Conservation (phyloP, 2,329 filamentous ascomycete species). For the Colletotrichum agaves region DNA sequence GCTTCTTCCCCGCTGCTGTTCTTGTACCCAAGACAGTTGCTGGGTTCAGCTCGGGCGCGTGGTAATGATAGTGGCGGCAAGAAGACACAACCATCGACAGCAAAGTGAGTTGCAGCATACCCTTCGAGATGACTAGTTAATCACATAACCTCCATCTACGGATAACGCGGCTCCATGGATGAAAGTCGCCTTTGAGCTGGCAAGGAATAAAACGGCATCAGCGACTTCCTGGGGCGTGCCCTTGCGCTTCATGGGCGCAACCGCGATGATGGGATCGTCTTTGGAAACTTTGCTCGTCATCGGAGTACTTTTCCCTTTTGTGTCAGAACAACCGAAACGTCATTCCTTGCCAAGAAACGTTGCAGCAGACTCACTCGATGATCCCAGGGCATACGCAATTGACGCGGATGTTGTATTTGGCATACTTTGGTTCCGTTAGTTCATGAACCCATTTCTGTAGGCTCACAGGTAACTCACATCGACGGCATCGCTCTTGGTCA, state of each 20-base stretch:
- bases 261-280: conserved; percentile 46
- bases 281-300: conserved; percentile 53
- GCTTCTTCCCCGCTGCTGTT: too few species aligned
- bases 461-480: conserved; percentile 46
- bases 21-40: too few species aligned
- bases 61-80: too few species aligned
- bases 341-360: not conserved
- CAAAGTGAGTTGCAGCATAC: too few species aligned
- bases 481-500: conserved; percentile 60
- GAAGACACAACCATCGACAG: too few species aligned
- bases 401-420: conserved; percentile 55
- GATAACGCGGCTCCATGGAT: conserved; percentile 56
- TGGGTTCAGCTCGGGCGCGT: too few species aligned
- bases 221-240: conserved; percentile 58
- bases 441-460: not conserved
- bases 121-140: not conserved
- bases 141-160: conserved; percentile 56
- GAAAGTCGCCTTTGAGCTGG: conserved; percentile 57
- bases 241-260: conserved; percentile 51
- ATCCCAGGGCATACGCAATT: conserved; percentile 59
- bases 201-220: conserved; percentile 57
- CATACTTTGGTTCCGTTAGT: conserved; percentile 47
- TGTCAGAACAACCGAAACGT: not conserved
- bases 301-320: conserved; percentile 46
- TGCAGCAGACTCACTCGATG: conserved; percentile 47